Evolutionary conservation across 1,139 yeast genomes (phyloP).

Genomic region (Groenewaldozyma auringiensis): DNA sequence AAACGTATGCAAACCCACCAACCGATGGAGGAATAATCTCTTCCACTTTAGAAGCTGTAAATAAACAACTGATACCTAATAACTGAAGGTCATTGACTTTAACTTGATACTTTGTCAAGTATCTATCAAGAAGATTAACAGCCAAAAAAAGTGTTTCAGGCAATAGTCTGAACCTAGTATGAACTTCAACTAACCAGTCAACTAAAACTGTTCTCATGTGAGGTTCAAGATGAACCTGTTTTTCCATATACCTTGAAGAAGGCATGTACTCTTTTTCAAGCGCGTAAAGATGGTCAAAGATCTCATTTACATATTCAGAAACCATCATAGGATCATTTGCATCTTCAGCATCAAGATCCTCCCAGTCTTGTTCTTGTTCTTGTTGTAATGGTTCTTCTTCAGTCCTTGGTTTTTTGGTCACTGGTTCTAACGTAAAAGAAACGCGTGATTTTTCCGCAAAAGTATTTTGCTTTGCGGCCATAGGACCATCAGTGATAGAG

Average conservation of each 20-base stretch:
- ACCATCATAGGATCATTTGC: slow-evolving; percentile 91
- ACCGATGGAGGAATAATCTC: slow-evolving; percentile 91
- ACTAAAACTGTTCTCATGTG: slow-evolving; percentile 64
- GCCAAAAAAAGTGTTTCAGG: slow-evolving; percentile 91
- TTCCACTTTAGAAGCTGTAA: slow-evolving; percentile 92
- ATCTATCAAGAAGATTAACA: slow-evolving; percentile 84
- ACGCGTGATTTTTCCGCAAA: background rate
- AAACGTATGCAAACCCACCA: slow-evolving; percentile 78
- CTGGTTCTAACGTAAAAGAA: slow-evolving; percentile 3
- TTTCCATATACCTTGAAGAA: slow-evolving; percentile 60
- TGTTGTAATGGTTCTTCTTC: no score
- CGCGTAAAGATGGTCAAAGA: slow-evolving; percentile 70
- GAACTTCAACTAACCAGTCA: slow-evolving; percentile 94
- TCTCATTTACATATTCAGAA: slow-evolving; percentile 83
- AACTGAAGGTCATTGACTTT: slow-evolving; percentile 81
- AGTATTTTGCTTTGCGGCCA: background rate
- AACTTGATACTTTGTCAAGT: slow-evolving; percentile 71
- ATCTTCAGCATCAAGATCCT: slow-evolving; percentile 88
- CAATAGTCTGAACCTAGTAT: slow-evolving; percentile 71
- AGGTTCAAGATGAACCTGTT: slow-evolving; percentile 54
- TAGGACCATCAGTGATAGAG: no score
- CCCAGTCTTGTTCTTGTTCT: no score
- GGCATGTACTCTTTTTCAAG: slow-evolving; percentile 75
- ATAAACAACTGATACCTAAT: slow-evolving; percentile 82
- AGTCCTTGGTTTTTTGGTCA: background rate